phyloP scores from a whole-genome alignment of 2,329 filamentous ascomycete species.

The Penicillium rolfsii region DNA sequence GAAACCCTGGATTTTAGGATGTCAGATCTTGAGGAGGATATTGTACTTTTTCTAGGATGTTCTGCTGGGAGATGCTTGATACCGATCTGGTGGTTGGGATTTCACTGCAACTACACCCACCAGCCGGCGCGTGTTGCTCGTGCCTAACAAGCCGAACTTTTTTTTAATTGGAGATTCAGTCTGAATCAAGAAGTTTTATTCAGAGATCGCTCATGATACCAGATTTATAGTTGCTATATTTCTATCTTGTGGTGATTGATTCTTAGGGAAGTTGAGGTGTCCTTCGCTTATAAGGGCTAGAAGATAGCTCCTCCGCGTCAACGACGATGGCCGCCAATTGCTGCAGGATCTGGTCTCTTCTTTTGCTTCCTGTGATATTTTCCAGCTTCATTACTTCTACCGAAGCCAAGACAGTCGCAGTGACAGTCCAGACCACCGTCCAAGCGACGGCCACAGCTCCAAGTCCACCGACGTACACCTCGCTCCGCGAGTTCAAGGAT shows the following conservation, averaged over 20 bases:
- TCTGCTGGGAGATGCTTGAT: not conserved
- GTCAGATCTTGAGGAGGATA: too few species aligned
- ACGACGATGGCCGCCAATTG: slow-evolving; percentile 1
- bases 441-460: slow-evolving; percentile 30
- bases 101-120: not conserved
- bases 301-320: not conserved
- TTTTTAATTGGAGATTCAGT: not conserved
- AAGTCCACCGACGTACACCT: slow-evolving; percentile 47
- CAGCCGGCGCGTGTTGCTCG: not conserved
- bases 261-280: too few species aligned
- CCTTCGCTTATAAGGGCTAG: not conserved
- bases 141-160: not conserved
- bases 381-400: not conserved
- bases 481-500: slow-evolving; percentile 46
- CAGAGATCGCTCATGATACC: not conserved
- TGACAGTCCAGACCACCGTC: slow-evolving; percentile 20
- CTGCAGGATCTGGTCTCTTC: not conserved
- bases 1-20: not conserved
- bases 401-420: slow-evolving; percentile 6
- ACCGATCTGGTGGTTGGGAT: not conserved
- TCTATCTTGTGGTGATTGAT: slow-evolving; percentile 1
- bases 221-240: not conserved
- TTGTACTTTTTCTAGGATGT: slow-evolving; percentile 3
- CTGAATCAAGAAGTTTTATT: not conserved
- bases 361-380: not conserved